Base-by-base conservation (phyloP, 768 basidiomycete genomes). In the Galerina sulciceps region DNA sequence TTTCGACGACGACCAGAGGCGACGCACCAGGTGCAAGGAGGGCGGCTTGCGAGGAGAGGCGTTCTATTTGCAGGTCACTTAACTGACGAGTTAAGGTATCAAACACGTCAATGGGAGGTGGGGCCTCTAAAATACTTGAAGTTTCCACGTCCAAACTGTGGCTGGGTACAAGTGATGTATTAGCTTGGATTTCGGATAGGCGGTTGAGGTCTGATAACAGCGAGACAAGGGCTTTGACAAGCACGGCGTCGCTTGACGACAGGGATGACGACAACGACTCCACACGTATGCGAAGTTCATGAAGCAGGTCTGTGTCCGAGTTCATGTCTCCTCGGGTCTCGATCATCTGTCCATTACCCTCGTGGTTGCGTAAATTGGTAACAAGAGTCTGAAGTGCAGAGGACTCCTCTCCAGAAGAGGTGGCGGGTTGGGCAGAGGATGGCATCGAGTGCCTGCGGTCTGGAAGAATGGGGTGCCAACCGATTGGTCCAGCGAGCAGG, bases 131-230 rank as follows among this genome's bases (percentile, higher is more conserved):
- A 35, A 59, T 51, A 46, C 41, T 58, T 6, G 65, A 62, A 10
- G 62, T 45, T 2, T 63, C 66, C 34, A 55, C 52, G 48, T 58
- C 14, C 6, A 63, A 4, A 17, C 60, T 38, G 14, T 60, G 69
- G 35, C 53, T 58, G 50, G 57, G 54, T 35, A 53, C 31, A 42
- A 54, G 67, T 22, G 40, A 59, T 48, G 41, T 59, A 45, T 26
- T 70, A 60, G 76, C 68, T 51, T 80, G 76, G 52, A 83, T 63
- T 54, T 71, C 61, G 40, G 88, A 84, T 0, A 94, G 76, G 6
- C 86, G 83, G 51, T 87, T 79, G 53, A 94, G 82, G 66, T 92
- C 83, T 6, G 82, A 70, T 15, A 94, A 76, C 31, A 95, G 81
- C 0, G 88, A 82, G 18, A 88, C 83, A 53, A 96, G 83, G 1